Evolutionary conservation across 2,329 filamentous ascomycete genomes (phyloP).

Genomic region (Apiospora koreana): DNA sequence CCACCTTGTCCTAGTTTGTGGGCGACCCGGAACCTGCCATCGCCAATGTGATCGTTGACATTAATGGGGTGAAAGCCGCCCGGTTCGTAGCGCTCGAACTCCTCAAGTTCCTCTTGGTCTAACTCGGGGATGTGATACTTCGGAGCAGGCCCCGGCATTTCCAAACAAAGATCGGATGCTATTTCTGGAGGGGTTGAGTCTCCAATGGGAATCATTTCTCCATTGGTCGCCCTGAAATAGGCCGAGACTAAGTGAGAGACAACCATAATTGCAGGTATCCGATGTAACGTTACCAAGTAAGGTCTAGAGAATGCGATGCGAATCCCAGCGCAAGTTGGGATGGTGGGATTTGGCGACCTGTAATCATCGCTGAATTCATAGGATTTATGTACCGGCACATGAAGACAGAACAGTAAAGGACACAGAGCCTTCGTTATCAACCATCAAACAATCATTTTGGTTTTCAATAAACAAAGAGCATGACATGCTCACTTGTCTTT

Average conservation of each 20-base stretch:
- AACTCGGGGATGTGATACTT: not conserved
- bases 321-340: not conserved
- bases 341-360: not conserved
- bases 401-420: not conserved
- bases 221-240: not conserved
- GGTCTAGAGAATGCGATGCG: not conserved
- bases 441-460: not conserved
- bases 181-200: too few relatives aligned
- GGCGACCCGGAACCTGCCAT: conserved; percentile 14
- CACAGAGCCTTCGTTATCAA: not conserved
- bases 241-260: not conserved
- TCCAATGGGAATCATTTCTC: not conserved
- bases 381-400: not conserved
- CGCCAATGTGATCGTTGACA: not conserved
- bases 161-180: not conserved
- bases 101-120: conserved; percentile 4
- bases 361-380: not conserved
- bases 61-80: conserved; percentile 11
- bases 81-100: conserved; percentile 14
- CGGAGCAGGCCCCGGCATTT: not conserved
- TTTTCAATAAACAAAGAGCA: not conserved
- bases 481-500: not conserved
- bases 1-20: conserved; percentile 21
- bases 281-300: not conserved
- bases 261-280: not conserved